Conservation (phyloP, 2,329 filamentous ascomycete species). For the Tetracladium maxilliforme region DNA sequence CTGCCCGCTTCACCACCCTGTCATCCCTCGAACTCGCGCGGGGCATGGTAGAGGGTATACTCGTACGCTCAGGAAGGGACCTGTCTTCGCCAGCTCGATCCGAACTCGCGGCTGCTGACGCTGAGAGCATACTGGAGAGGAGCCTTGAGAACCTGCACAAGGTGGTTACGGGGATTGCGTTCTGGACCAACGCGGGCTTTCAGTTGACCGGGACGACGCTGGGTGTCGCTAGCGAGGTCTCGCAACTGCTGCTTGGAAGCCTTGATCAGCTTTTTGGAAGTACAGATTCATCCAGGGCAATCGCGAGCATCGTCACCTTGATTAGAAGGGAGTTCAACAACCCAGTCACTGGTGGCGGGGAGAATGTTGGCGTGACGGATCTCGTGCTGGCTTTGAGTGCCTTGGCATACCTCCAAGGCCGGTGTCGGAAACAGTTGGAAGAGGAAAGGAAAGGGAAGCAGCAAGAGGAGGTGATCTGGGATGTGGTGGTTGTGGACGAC, state of each 20-base stretch:
- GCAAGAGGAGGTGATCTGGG: slow-evolving; percentile 47
- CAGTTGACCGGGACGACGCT: slow-evolving; percentile 39
- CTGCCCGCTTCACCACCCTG: slow-evolving; percentile 19
- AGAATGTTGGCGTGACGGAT: slow-evolving; percentile 44
- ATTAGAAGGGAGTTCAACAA: slow-evolving; percentile 50
- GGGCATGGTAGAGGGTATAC: slow-evolving; percentile 19
- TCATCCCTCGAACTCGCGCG: slow-evolving; percentile 20
- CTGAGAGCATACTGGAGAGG: slow-evolving; percentile 39
- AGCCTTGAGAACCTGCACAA: slow-evolving; percentile 40
- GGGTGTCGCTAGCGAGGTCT: slow-evolving; percentile 36
- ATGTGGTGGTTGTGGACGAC: slow-evolving; percentile 47
- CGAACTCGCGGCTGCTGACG: slow-evolving; percentile 31
- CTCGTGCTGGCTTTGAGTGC: slow-evolving; percentile 45
- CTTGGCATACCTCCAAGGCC: slow-evolving; percentile 44
- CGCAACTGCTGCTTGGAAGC: slow-evolving; percentile 40
- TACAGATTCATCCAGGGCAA: slow-evolving; percentile 54
- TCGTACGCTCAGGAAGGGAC: slow-evolving; percentile 18
- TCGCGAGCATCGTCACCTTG: slow-evolving; percentile 50
- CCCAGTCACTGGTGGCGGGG: slow-evolving; percentile 43
- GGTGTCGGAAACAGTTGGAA: slow-evolving; percentile 34
- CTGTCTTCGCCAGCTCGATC: slow-evolving; percentile 14
- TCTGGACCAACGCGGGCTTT: slow-evolving; percentile 47
- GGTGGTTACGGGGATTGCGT: slow-evolving; percentile 41
- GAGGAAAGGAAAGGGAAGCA: slow-evolving; percentile 30
- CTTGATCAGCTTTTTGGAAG: slow-evolving; percentile 52